Evolutionary conservation across 1,139 yeast genomes (phyloP), one percentile per base, ranked within the genome.

Genomic region (Yamadazyma spencermartinsiae): DNA sequence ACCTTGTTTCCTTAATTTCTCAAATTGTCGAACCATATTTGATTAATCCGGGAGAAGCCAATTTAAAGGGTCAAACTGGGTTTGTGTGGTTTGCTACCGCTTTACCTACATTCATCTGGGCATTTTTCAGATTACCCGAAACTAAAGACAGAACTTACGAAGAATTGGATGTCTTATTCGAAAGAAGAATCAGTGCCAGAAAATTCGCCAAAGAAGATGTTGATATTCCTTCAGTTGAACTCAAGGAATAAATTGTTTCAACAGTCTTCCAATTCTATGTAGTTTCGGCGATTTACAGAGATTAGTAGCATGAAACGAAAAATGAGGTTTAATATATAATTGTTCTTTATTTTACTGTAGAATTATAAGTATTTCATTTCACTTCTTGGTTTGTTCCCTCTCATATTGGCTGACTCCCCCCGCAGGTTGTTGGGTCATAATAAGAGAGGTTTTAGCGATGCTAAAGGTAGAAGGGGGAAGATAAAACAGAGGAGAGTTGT

Each of bases 81-180:
- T 58, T 52, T 40, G 51, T 55, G 18, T 58, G 61, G 61, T 78
- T 75, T 20, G 83, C 72, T 1, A 58, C 75, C 38, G 60, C 61
- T 6, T 39, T 55, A 8, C 59, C 59, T 7, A 51, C 56, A 1
- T 50, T 53, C 20, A 39, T 54, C 18, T 56, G 59, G 60, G 46
- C 52, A 11, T 55, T 28, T 39, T 55, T 50, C 43, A 47, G 60
- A 37, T 48, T 56, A 31, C 60, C 61, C 3, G 61, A 56, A 41
- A 46, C 57, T 17, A 52, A 51, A 31, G 51, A 42, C 33, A 42
- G 61, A 35, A 53, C 61, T 30, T 56, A 50, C 36, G 59, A 51
- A 40, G 60, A 56, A 34, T 49, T 56, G 38, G 61, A 55, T 45
- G 42, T 55, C n/a, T 41, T 56, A 35, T 56, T 56, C 32, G 61